Evolutionary conservation across 2,329 filamentous ascomycete genomes (phyloP).

Genomic region (Ophiostoma australiae): DNA sequence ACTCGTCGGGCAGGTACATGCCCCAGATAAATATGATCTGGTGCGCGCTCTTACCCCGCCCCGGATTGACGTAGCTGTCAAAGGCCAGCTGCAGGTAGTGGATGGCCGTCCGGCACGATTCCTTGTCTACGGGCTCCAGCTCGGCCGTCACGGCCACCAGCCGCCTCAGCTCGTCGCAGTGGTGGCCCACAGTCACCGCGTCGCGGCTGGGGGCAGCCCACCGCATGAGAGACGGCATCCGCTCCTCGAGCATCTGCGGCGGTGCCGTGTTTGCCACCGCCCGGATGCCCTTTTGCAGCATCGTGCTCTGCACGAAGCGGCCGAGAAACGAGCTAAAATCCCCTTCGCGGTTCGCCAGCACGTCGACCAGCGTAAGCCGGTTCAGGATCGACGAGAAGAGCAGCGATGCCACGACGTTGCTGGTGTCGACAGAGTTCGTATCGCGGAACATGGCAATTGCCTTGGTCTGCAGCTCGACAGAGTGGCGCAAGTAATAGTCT

Average conservation of each 20-base stretch:
- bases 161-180: conserved; percentile 31
- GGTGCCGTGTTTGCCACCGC: conserved; percentile 36
- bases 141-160: conserved; percentile 25
- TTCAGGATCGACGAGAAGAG: conserved; percentile 44
- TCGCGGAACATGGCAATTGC: conserved; percentile 39
- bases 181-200: conserved; percentile 26
- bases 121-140: conserved; percentile 26
- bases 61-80: conserved; percentile 27
- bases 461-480: conserved; percentile 43
- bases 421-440: conserved; percentile 27
- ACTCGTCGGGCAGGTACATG: conserved; percentile 35
- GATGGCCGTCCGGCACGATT: conserved; percentile 30
- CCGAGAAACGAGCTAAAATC: conserved; percentile 40
- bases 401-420: conserved; percentile 36
- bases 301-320: conserved; percentile 40
- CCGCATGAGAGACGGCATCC: conserved; percentile 35
- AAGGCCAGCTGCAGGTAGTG: conserved; percentile 34
- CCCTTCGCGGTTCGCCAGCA: conserved; percentile 37
- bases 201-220: conserved; percentile 22
- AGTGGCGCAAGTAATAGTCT: conserved; percentile 36
- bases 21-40: conserved; percentile 37
- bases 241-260: conserved; percentile 36
- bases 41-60: conserved; percentile 21
- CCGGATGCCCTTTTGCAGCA: conserved; percentile 42
- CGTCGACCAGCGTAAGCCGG: conserved; percentile 47